Evolutionary conservation across 2,329 filamentous ascomycete species (phyloP).

Genomic region (Apiospora kogelbergensis): DNA sequence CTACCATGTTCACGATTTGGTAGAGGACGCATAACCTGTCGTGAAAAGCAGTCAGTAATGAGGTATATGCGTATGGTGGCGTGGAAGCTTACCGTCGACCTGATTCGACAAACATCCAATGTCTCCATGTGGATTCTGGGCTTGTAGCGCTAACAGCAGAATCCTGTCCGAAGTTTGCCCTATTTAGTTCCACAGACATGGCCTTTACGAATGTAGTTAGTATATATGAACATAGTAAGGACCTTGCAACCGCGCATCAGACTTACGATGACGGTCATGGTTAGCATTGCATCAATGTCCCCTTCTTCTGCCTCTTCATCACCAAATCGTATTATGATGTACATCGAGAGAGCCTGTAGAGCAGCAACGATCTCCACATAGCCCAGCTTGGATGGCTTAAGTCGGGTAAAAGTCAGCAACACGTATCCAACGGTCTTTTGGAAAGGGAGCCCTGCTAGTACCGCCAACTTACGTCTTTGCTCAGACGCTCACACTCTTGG

Average conservation of each 20-base stretch:
- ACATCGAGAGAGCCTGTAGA: slow-evolving; percentile 44
- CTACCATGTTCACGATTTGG: slow-evolving; percentile 40
- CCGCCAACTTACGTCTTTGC: slow-evolving; percentile 32
- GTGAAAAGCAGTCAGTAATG: slow-evolving; percentile 17
- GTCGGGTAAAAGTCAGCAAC: too few relatives aligned
- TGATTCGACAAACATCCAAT: slow-evolving; percentile 43
- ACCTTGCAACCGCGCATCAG: not conserved
- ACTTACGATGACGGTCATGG: slow-evolving; percentile 35
- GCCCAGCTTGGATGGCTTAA: slow-evolving; percentile 26
- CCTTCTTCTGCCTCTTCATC: slow-evolving; percentile 45
- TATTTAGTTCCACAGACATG: not conserved
- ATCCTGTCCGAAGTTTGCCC: not conserved
- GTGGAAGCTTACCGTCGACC: slow-evolving; percentile 32
- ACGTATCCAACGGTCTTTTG: not conserved
- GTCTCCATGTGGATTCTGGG: slow-evolving; percentile 33
- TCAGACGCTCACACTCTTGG: slow-evolving; percentile 40
- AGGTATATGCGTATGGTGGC: too few relatives aligned
- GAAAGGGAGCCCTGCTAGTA: not conserved
- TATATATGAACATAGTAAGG: too few relatives aligned
- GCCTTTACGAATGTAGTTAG: slow-evolving; percentile 11
- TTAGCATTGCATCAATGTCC: slow-evolving; percentile 38
- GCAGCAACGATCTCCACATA: slow-evolving; percentile 36
- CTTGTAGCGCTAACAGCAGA: not conserved
- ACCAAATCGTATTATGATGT: slow-evolving; percentile 40
- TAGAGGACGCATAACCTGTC: slow-evolving; percentile 39